Evolutionary conservation across 1,284 basidiomycete species (phyloP), one percentile per base, ranked within the genome.

Genomic region (Fomitopsis schrenkii): DNA sequence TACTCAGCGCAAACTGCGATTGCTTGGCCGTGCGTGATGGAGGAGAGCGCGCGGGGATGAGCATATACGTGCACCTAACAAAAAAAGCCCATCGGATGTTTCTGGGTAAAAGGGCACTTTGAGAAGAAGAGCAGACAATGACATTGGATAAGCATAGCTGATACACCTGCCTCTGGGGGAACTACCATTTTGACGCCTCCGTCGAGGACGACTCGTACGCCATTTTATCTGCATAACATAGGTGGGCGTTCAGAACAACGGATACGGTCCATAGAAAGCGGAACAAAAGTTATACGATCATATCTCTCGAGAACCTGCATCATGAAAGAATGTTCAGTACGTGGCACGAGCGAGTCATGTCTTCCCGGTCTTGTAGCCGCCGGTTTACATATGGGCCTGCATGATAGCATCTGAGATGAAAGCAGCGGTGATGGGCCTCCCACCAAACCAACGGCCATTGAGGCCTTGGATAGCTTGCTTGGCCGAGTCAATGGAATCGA

Each of bases 381-480:
- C 15, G 45, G 45, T 60, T 78, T 80, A 91, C 76, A 88, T 87
- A 71, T 95, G 93, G 66, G 93, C 93, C 78, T 93, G 92, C 91
- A 96, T 94, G 67, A 96, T 90, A 59, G 92, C 90, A 71, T 96
- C 94, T 62, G 93, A 90, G 70, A 95, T 95, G 78, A 93, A 95
- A 61, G 83, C 75, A 61, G 94, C 95, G 55, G 88, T 85, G 64
- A 97, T 86, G 75, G 91, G 89, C 72, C 88, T 87, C 58, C 95
- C 95, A 63, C 95, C 95, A 71, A 98, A 98, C 91, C 93, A 97
- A 63, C 97, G 91, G 53, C 95, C 95, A 69, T 97, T 93, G 59
- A 99, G 84, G 65, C 93, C 93, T 71, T 92, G 86, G 59, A 97
- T 80, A 53, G 96, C 94, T 59, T 88, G 85, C 71, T 90, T 90